A percentile compares a stretch with the other conserved stretches of the same genome.
phyloP scores from a whole-genome alignment of 257 asterid genomes.

The Solanum etuberosum region DNA sequence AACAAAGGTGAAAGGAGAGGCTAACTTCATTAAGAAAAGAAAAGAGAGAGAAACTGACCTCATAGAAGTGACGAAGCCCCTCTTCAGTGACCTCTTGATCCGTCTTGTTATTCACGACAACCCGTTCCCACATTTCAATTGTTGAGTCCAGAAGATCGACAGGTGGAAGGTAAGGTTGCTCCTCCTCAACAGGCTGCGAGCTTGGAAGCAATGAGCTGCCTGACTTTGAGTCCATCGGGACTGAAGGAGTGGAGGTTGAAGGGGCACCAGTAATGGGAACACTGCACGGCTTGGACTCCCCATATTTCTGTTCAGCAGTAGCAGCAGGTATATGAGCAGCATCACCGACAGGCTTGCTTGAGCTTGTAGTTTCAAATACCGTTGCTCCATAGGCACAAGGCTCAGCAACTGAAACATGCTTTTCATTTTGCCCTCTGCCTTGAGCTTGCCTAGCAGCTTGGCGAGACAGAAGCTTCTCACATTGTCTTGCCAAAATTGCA shows the following conservation, averaged over 20 bases:
- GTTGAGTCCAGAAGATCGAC: background rate
- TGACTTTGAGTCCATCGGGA: background rate
- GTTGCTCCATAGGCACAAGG: background rate
- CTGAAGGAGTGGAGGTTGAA: background rate
- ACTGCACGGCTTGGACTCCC: background rate
- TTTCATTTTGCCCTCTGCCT: background rate
- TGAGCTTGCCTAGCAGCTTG: background rate
- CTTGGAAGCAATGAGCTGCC: background rate
- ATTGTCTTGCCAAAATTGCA: background rate
- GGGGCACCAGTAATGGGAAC: background rate
- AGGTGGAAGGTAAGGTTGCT: background rate
- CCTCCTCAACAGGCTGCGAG: background rate
- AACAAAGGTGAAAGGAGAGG: background rate
- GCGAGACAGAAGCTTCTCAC: background rate
- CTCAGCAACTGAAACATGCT: background rate
- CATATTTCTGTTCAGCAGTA: background rate
- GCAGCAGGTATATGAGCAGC: background rate
- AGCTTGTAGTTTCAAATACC: background rate
- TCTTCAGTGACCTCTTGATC: background rate
- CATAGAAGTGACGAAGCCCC: background rate
- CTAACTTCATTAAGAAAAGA: background rate
- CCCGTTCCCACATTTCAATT: background rate
- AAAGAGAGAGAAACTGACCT: background rate
- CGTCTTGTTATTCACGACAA: background rate
- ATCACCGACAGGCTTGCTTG: background rate